Evolutionary conservation across 148 eudicot species (phyloP), one percentile per base, ranked within the genome.

Genomic region (Camellia japonica): DNA sequence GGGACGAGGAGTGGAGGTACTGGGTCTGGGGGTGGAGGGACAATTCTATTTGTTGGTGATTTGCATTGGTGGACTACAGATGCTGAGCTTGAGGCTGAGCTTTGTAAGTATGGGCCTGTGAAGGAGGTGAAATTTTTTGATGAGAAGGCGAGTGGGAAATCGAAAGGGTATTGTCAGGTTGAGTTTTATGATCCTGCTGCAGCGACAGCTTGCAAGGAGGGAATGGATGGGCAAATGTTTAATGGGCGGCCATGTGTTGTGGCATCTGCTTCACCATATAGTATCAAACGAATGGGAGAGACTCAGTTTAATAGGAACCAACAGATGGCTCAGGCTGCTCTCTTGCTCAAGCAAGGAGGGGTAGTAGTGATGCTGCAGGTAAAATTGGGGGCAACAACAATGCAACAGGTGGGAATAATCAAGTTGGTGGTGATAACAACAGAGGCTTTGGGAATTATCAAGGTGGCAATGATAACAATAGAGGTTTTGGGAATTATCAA

Each of bases 1-100:
- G 52, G 52, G 52, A 7, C 52, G 6, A 7, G 5, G 7, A 49
- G 52, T 49, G 52, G 52, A 49, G 52, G 52, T 49, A 7, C 6
- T 49, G 76, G 75, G 2, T 88, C 79, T 3, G 90, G 88, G 4
- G 87, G 84, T 46, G 89, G 91, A 23, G 87, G 90, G 51, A 86
- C 93, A 7, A 82, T 91, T 44, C 87, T 93, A 64, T 94, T 91
- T 88, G 98, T 94, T 64, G 98, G 98, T 41, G 97, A 94, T 72
- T 81, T 94, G 85, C 97, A 94, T 82, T 94, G 98, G 98, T 94
- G 98, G 98, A 94, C 98, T 16, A 94, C 98, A 0, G 98, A 94
- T 90, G 89, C 91, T 3, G 97, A 94, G 74, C 88, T 94, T 20
- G 95, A 94, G 81, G 61, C 81, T 3, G 98, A 88, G 84, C 85